Evolutionary conservation across 148 eudicot species (phyloP).

Genomic region (Chenopodium quinoa): DNA sequence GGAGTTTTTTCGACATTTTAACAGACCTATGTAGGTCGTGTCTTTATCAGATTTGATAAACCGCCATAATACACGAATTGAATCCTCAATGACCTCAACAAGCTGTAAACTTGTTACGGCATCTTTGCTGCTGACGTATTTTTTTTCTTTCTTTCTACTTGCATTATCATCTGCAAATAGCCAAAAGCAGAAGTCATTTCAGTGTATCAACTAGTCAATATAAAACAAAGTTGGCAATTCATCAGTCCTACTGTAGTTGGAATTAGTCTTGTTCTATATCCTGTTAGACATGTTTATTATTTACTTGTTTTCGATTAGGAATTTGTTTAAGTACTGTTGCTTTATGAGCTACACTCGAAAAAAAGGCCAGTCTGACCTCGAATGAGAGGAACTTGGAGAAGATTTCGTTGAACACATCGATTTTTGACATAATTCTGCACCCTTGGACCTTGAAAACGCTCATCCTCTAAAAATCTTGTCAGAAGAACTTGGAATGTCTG

Average conservation of each 20-base stretch:
- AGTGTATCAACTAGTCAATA: background rate
- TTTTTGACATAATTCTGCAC: constrained; percentile 63
- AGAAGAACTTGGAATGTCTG: constrained; percentile 93
- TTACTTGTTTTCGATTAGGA: background rate
- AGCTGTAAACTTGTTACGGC: constrained; percentile 67
- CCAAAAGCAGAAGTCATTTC: background rate
- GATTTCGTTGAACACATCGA: constrained; percentile 64
- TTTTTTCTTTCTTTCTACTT: constrained; percentile 49
- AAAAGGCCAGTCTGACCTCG: constrained; percentile 50
- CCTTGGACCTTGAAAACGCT: constrained; percentile 77
- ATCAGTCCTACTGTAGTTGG: no score
- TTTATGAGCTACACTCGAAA: background rate
- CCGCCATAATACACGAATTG: constrained; percentile 76
- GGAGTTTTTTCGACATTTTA: constrained; percentile 36
- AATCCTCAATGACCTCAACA: constrained; percentile 77
- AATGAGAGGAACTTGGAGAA: constrained; percentile 86
- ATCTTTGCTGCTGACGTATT: constrained; percentile 41
- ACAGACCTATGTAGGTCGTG: constrained; percentile 16
- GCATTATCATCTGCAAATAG: constrained; percentile 55
- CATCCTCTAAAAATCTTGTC: constrained; percentile 81
- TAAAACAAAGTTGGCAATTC: background rate
- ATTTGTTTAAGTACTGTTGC: background rate
- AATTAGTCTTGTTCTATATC: no score
- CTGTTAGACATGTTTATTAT: no score
- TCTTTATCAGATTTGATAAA: constrained; percentile 69